A percentile compares a stretch with the other conserved stretches of the same genome.
These are phyloP conservation scores for Scheffersomyces insectosa DNA, from an alignment of 1,139 yeast genomes.

Conservation along the genomic window DNA sequence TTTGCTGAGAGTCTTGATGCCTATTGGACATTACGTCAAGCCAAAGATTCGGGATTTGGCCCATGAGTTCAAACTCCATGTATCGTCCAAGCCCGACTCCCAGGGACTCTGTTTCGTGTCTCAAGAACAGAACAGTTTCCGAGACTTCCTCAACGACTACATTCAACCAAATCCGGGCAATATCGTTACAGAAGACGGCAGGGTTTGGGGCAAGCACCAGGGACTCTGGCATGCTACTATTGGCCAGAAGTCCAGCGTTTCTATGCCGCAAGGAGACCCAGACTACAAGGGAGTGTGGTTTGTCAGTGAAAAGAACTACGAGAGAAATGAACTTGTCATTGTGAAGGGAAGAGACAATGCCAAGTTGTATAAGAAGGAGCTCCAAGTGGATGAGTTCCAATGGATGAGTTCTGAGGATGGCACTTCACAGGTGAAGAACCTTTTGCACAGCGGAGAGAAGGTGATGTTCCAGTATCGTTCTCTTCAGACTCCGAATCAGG, in stretches of 20 bases:
- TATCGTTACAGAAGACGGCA: conserved; percentile 71
- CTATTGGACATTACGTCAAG: conserved; percentile 76
- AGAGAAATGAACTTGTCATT: conserved; percentile 71
- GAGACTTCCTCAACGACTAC: conserved; percentile 74
- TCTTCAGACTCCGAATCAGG: conserved; percentile 54
- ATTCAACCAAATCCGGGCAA: conserved; percentile 74
- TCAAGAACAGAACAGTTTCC: conserved; percentile 68
- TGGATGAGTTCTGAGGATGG: conserved; percentile 37
- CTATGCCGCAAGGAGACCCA: conserved; percentile 88
- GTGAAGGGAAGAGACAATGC: conserved; percentile 73
- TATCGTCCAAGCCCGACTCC: conserved; percentile 83
- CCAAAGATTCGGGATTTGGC: conserved; percentile 76
- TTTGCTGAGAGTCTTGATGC: conserved; percentile 61
- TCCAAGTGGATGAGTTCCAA: conserved; percentile 48
- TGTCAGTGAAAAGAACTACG: conserved; percentile 67
- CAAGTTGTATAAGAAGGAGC: conserved; percentile 48
- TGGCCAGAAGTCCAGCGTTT: conserved; percentile 79
- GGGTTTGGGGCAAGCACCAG: conserved; percentile 73
- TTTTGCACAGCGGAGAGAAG: conserved; percentile 6
- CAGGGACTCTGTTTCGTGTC: conserved; percentile 94
- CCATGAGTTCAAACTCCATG: conserved; percentile 47
- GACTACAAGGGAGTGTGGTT: conserved; percentile 80
- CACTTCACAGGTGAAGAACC: conserved; percentile 12
- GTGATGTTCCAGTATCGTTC: conserved; percentile 63
- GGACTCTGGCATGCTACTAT: conserved; percentile 96